Percentiles rank a stretch among this genome's conserved stretches.
phyloP scores from a whole-genome alignment of 345 rosid genomes.

The Populus ilicifolia region DNA sequence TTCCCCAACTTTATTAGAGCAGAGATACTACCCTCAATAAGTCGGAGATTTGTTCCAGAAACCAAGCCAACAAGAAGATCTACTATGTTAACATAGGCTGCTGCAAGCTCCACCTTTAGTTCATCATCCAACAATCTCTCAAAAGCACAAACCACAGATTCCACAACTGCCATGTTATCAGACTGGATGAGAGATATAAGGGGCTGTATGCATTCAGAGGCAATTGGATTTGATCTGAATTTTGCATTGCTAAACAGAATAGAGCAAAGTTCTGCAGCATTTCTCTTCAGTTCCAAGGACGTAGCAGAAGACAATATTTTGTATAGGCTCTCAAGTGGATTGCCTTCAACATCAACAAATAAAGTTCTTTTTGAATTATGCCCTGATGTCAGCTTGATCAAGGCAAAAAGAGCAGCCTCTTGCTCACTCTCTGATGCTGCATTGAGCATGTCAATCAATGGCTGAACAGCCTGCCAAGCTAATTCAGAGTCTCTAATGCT shows the following conservation, averaged over 20 bases:
- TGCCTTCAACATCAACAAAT: constrained; percentile 56
- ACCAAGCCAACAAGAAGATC: constrained; percentile 68
- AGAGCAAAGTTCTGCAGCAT: constrained; percentile 71
- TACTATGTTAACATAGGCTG: constrained; percentile 41
- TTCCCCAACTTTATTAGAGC: constrained; percentile 81
- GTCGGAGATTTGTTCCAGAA: constrained; percentile 53
- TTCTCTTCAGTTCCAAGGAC: constrained; percentile 61
- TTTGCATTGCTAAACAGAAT: constrained; percentile 53
- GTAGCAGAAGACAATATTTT: constrained; percentile 60
- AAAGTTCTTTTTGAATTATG: constrained; percentile 42
- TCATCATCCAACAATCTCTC: constrained; percentile 71
- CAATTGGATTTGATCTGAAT: constrained; percentile 48
- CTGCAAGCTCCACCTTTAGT: constrained; percentile 60
- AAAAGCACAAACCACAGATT: constrained; percentile 69
- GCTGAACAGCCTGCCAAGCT: constrained; percentile 77
- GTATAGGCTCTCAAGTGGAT: constrained; percentile 52
- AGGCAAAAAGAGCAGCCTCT: constrained; percentile 66
- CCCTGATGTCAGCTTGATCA: constrained; percentile 66
- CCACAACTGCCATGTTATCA: constrained; percentile 40
- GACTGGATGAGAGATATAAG: constrained; percentile 64
- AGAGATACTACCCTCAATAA: constrained; percentile 67
- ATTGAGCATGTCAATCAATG: constrained; percentile 76
- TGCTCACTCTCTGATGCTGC: constrained; percentile 71
- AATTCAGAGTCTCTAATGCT: constrained; percentile 61
- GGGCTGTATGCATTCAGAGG: constrained; percentile 59